phyloP scores from a whole-genome alignment of 495 filamentous ascomycete genomes.

The Rusavskia elegans region DNA sequence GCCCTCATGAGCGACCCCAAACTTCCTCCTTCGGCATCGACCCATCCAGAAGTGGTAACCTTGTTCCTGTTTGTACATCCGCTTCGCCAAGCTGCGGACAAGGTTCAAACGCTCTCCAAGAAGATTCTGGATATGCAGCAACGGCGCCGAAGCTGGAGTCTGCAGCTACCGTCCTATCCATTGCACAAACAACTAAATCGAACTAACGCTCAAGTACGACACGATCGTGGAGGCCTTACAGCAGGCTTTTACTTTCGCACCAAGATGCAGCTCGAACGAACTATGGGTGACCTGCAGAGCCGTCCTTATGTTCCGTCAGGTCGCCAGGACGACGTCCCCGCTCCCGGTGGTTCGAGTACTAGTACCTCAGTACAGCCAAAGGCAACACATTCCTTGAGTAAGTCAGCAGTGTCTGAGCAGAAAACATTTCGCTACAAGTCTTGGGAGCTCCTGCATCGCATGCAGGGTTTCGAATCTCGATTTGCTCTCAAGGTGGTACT shows the following conservation, averaged over 20 bases:
- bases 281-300: conserved; percentile 22
- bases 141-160: conserved; percentile 16
- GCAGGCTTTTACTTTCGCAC: conserved; percentile 37
- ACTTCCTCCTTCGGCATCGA: conserved; percentile 16
- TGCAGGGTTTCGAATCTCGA: conserved; percentile 41
- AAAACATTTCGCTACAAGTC: conserved; percentile 23
- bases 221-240: conserved; percentile 41
- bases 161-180: conserved; percentile 35
- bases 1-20: conserved; percentile 17
- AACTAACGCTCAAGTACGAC: conserved; percentile 37
- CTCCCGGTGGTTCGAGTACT: conserved; percentile 6
- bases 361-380: conserved; percentile 6
- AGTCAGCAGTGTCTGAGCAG: conserved; percentile 8
- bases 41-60: conserved; percentile 29
- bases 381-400: not conserved
- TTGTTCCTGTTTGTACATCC: conserved; percentile 40
- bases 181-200: conserved; percentile 33
- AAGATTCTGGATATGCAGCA: conserved; percentile 32
- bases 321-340: conserved; percentile 13
- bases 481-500: conserved; percentile 40
- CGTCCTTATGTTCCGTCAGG: conserved; percentile 17
- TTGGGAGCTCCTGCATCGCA: conserved; percentile 32
- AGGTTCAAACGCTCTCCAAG: conserved; percentile 24
- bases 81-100: conserved; percentile 33
- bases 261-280: conserved; percentile 26